Percentiles rank a stretch among this genome's conserved stretches.
phyloP scores from a whole-genome alignment of 225 moss, liverwort and hornwort species.

The Pleurozium schreberi region DNA sequence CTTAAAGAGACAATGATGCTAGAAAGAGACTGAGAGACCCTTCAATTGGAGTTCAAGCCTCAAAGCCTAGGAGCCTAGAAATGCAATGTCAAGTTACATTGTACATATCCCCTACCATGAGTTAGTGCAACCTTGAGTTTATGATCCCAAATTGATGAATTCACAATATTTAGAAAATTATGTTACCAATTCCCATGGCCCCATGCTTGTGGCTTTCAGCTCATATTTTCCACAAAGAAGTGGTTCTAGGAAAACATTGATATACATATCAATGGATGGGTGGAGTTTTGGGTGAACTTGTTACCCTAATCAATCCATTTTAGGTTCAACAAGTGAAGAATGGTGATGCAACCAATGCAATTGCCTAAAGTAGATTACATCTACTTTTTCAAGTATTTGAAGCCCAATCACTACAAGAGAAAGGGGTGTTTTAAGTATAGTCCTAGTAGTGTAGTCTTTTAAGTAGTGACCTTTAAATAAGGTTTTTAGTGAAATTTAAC shows the following conservation, averaged over 20 bases:
- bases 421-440: no score
- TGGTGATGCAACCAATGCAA: not conserved
- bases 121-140: not conserved
- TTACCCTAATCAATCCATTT: not conserved
- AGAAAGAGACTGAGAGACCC: no score
- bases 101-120: not conserved
- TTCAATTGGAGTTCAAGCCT: not conserved
- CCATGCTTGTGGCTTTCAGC: no score
- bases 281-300: not conserved
- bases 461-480: no score
- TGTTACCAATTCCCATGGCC: not conserved
- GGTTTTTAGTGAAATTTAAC: no score
- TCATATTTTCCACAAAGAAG: not conserved
- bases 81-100: not conserved
- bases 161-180: not conserved
- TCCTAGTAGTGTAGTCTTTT: no score
- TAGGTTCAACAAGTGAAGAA: not conserved
- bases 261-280: not conserved
- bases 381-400: not conserved
- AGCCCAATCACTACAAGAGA: not conserved
- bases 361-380: not conserved
- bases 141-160: not conserved
- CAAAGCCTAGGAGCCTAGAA: not conserved
- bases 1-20: not conserved
- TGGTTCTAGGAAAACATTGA: not conserved